Conservation (phyloP, 2,329 filamentous ascomycete species). For the Phoma herbarum region DNA sequence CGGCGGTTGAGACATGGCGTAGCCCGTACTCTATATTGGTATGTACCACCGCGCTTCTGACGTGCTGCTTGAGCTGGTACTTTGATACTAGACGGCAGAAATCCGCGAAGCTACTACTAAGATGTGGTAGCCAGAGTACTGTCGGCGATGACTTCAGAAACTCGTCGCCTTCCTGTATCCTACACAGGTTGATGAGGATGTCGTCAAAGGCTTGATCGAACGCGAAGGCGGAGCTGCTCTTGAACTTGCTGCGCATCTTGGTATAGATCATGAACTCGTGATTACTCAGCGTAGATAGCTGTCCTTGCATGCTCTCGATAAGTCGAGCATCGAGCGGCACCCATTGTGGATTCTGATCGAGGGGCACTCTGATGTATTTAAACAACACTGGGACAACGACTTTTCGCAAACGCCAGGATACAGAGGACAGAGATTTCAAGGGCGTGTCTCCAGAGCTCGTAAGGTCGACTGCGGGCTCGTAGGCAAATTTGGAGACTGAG, state of each 20-base stretch:
- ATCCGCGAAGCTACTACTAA: slow-evolving; percentile 32
- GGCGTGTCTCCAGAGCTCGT: slow-evolving; percentile 33
- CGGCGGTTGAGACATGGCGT: slow-evolving; percentile 38
- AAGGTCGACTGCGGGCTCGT: slow-evolving; percentile 42
- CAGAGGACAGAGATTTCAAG: slow-evolving; percentile 45
- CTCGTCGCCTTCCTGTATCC: slow-evolving; percentile 42
- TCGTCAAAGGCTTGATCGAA: slow-evolving; percentile 45
- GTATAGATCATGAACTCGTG: slow-evolving; percentile 47
- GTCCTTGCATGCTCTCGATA: slow-evolving; percentile 46
- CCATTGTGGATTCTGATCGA: slow-evolving; percentile 45
- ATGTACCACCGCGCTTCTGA: slow-evolving; percentile 60
- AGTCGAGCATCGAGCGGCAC: slow-evolving; percentile 46
- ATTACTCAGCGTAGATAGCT: slow-evolving; percentile 41
- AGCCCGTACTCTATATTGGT: slow-evolving; percentile 52
- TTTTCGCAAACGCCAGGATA: slow-evolving; percentile 46
- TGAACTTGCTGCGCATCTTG: slow-evolving; percentile 46
- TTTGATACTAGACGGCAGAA: slow-evolving; percentile 33
- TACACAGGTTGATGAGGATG: slow-evolving; percentile 45
- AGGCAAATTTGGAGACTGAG: slow-evolving; percentile 43
- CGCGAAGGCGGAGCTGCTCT: slow-evolving; percentile 40
- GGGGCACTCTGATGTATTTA: slow-evolving; percentile 35
- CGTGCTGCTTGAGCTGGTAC: slow-evolving; percentile 44
- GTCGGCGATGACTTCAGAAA: slow-evolving; percentile 37
- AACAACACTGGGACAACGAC: slow-evolving; percentile 47
- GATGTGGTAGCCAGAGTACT: slow-evolving; percentile 45